These are phyloP conservation scores for Diaporthe ilicicola DNA, from an alignment of 2,329 filamentous ascomycete species.

Conservation along the genomic window DNA sequence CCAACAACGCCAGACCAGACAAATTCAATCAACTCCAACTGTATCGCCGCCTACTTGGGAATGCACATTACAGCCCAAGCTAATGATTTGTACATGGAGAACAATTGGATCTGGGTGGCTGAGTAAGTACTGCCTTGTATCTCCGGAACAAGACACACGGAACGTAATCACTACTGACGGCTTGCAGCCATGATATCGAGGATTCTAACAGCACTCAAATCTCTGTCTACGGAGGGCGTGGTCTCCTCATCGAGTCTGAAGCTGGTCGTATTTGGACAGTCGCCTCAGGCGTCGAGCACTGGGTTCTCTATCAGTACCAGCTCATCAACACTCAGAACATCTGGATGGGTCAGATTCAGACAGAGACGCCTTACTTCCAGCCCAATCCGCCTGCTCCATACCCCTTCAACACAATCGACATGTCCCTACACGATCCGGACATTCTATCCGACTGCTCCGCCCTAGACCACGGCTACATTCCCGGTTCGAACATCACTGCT, in stretches of 20 bases:
- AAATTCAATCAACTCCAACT: conserved; percentile 41
- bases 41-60: conserved; percentile 49
- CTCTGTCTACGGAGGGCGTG: conserved; percentile 58
- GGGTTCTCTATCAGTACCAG: conserved; percentile 74
- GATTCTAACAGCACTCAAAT: conserved; percentile 52
- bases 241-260: conserved; percentile 56
- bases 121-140: conserved; percentile 31
- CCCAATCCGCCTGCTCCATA: conserved; percentile 66
- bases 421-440: conserved; percentile 55
- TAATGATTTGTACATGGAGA: conserved; percentile 54
- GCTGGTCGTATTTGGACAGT: conserved; percentile 65
- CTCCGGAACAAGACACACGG: neutral
- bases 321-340: conserved; percentile 67
- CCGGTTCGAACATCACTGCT: conserved; percentile 37
- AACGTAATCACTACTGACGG: neutral
- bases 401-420: conserved; percentile 58
- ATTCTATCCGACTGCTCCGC: conserved; percentile 55
- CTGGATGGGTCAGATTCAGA: conserved; percentile 71
- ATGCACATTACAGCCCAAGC: conserved; percentile 52
- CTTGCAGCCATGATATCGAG: conserved; percentile 58
- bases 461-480: conserved; percentile 18
- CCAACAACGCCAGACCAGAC: conserved; percentile 56
- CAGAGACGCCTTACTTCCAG: conserved; percentile 78
- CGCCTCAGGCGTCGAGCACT: conserved; percentile 73
- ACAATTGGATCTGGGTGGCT: conserved; percentile 60